Conservation (phyloP, 192 early-diverging fungal genomes). For the Chytriomyces confervae region DNA sequence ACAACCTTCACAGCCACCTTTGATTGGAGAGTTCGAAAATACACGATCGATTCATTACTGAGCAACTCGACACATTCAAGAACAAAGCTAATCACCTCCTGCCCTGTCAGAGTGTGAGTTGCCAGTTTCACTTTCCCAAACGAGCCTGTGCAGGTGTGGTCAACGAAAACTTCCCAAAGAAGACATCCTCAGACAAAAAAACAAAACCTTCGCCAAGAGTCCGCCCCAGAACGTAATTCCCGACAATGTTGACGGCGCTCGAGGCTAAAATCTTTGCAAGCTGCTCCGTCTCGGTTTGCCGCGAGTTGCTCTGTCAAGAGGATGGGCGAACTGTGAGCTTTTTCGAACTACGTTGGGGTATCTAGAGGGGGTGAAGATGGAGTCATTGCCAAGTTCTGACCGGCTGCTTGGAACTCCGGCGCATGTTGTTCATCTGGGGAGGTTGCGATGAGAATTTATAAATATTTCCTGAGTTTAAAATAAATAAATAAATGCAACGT, state of each 20-base stretch:
- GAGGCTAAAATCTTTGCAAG: slow-evolving; percentile 41
- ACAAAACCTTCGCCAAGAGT: slow-evolving; percentile 56
- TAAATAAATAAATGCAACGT: too few relatives aligned
- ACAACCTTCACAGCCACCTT: slow-evolving; percentile 63
- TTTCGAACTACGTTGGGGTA: too few relatives aligned
- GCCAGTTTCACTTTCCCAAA: slow-evolving; percentile 61
- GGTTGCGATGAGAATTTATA: too few relatives aligned
- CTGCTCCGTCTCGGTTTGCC: slow-evolving; percentile 38
- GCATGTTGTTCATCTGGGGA: too few relatives aligned
- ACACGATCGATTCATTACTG: too few relatives aligned
- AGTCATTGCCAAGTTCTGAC: too few relatives aligned
- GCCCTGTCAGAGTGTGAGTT: slow-evolving; percentile 51
- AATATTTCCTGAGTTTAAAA: too few relatives aligned
- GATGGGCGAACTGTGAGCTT: too few relatives aligned
- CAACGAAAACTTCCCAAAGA: background rate
- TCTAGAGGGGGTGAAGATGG: too few relatives aligned
- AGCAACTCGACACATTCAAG: too few relatives aligned
- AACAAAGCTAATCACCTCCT: slow-evolving; percentile 36
- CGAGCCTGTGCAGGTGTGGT: slow-evolving; percentile 36
- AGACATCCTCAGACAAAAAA: background rate
- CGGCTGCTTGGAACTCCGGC: too few relatives aligned
- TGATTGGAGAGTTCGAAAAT: slow-evolving; percentile 7
- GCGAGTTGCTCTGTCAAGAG: background rate
- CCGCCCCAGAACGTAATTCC: slow-evolving; percentile 50
- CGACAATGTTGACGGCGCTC: slow-evolving; percentile 34